Evolutionary conservation across 257 asterid species (phyloP).

Genomic region (Primulina huaijiensis): DNA sequence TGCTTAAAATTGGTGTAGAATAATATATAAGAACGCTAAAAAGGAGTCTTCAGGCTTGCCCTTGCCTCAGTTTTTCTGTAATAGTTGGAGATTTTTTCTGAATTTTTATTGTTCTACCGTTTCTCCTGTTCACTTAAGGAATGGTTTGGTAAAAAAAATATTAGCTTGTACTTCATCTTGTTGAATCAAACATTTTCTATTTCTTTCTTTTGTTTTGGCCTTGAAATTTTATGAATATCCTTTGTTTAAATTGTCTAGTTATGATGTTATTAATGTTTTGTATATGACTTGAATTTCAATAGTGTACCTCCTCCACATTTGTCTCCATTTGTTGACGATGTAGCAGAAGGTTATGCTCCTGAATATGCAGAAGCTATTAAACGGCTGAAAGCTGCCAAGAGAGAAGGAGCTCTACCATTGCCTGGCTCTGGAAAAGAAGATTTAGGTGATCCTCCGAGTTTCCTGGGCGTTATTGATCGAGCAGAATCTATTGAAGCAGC

Average conservation of each 20-base stretch:
- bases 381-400: slow-evolving; percentile 82
- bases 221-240: neutral
- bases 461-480: slow-evolving; percentile 65
- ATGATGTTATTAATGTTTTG: neutral
- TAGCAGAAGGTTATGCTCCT: slow-evolving; percentile 89
- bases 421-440: slow-evolving; percentile 85
- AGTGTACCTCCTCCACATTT: slow-evolving; percentile 97
- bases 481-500: slow-evolving; percentile 86
- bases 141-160: no score
- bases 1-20: no score
- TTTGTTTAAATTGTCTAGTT: neutral
- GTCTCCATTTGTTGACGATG: slow-evolving; percentile 96
- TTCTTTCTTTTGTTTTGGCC: no score
- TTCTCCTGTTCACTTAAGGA: no score
- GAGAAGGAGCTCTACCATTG: slow-evolving; percentile 80
- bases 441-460: slow-evolving; percentile 69
- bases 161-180: no score
- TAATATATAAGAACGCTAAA: no score
- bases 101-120: no score
- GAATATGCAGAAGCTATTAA: slow-evolving; percentile 91
- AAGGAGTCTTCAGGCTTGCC: no score
- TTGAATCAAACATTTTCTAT: no score
- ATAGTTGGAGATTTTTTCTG: no score
- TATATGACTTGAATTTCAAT: slow-evolving; percentile 24
- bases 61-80: no score